These are phyloP conservation scores for Calophaca sinica DNA, from an alignment of 306 rosid genomes.

Conservation along the genomic window DNA sequence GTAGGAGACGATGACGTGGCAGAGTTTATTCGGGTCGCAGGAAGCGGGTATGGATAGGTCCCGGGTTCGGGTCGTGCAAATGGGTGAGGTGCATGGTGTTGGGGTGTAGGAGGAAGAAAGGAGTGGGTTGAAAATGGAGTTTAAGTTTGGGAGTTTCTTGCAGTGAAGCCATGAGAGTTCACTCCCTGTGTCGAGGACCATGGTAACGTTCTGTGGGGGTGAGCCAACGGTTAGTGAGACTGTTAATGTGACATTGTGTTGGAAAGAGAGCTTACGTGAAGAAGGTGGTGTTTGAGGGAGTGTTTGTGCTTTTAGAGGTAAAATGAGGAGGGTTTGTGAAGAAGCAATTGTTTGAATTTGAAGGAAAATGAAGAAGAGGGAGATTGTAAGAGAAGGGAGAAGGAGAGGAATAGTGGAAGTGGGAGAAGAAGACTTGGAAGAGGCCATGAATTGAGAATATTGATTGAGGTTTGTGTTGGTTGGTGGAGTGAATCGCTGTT, in stretches of 20 bases:
- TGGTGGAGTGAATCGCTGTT: too few species aligned
- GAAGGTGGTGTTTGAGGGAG: conserved; percentile 14
- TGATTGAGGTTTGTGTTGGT: too few species aligned
- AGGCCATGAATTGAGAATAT: too few species aligned
- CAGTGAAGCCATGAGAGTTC: conserved; percentile 93
- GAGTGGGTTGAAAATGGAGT: conserved; percentile 62
- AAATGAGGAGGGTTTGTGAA: conserved; percentile 22
- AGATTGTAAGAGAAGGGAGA: conserved; percentile 29
- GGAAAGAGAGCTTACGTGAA: conserved; percentile 66
- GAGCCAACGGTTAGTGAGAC: conserved; percentile 71
- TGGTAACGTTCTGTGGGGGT: conserved; percentile 85
- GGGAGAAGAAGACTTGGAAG: too few species aligned
- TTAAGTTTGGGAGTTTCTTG: conserved; percentile 54
- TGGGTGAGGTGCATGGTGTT: conserved; percentile 60
- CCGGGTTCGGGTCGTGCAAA: conserved; percentile 64
- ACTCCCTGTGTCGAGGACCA: conserved; percentile 97
- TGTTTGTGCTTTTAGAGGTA: conserved; percentile 65
- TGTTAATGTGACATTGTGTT: conserved; percentile 75
- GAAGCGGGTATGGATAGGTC: conserved; percentile 66
- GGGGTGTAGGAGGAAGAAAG: conserved; percentile 65
- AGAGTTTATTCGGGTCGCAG: conserved; percentile 70
- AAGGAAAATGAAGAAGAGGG: conserved; percentile 32
- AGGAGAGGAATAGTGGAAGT: background rate
- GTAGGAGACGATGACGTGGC: conserved; percentile 75
- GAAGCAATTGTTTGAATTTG: conserved; percentile 18